A percentile compares a stretch with the other conserved stretches of the same genome.
Conservation (phyloP, 2,329 filamentous ascomycete genomes). For the Harringtonia lauricola region DNA sequence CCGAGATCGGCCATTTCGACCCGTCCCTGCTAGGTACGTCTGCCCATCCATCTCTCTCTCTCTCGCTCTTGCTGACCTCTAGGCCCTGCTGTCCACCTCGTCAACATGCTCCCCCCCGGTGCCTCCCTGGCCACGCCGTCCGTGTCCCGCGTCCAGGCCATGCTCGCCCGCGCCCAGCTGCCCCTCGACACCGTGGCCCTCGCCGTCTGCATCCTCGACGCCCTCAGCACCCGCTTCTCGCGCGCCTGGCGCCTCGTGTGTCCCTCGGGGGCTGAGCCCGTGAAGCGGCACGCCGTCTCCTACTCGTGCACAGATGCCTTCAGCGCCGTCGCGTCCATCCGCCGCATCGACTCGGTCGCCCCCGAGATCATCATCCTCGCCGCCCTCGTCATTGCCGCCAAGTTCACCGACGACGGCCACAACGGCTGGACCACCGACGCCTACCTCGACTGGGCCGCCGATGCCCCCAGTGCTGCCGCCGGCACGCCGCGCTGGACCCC, state of each 20-base stretch:
- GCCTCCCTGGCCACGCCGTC: conserved; percentile 50
- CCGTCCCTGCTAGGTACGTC: conserved; percentile 23
- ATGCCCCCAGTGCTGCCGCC: neutral
- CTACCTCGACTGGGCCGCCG: conserved; percentile 42
- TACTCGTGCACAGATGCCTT: neutral
- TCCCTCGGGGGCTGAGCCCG: conserved; percentile 26
- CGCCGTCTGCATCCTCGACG: conserved; percentile 56
- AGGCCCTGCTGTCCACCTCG: conserved; percentile 56
- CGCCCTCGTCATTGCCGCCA: conserved; percentile 52
- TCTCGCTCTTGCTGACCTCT: neutral
- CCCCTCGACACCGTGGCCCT: conserved; percentile 52
- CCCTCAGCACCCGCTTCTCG: conserved; percentile 50
- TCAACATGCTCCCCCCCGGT: conserved; percentile 53
- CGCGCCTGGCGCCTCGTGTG: conserved; percentile 50
- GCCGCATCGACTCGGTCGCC: conserved; percentile 49
- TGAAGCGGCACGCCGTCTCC: neutral
- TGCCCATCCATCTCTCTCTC: neutral
- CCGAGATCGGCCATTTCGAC: conserved; percentile 14
- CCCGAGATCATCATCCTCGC: conserved; percentile 54
- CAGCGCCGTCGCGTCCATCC: conserved; percentile 16
- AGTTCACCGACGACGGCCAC: conserved; percentile 52
- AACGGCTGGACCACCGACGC: conserved; percentile 43
- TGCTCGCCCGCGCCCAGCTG: conserved; percentile 46
- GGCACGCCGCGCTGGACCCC: conserved; percentile 53
- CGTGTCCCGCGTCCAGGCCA: conserved; percentile 45